phyloP scores from a whole-genome alignment of 2,329 filamentous ascomycete species.

The Lasiodiplodia hormozganensis region DNA sequence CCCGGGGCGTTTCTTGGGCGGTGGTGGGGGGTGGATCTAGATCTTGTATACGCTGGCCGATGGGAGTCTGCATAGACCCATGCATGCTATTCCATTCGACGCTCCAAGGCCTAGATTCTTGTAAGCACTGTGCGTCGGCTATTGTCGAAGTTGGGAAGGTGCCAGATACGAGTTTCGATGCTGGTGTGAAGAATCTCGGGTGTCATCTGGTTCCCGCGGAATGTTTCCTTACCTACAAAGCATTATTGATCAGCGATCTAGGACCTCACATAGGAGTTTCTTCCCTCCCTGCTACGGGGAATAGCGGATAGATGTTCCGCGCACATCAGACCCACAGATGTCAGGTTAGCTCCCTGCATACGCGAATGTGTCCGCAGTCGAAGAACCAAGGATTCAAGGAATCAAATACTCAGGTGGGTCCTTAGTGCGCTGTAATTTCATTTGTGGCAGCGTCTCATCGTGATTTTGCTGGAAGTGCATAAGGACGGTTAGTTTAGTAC shows the following conservation, averaged over 20 bases:
- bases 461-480: not conserved
- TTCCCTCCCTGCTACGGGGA: not conserved
- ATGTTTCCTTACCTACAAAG: not conserved
- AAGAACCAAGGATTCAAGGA: not conserved
- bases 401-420: not conserved
- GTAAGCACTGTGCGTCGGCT: constrained; percentile 1
- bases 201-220: not conserved
- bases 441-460: not conserved
- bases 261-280: not conserved
- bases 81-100: not conserved
- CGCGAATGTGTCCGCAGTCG: not conserved
- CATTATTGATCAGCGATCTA: not conserved
- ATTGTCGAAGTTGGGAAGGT: constrained; percentile 1
- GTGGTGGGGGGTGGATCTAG: not conserved
- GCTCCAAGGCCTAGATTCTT: constrained; percentile 3
- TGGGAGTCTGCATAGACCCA: constrained; percentile 2
- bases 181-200: not conserved
- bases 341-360: constrained; percentile 3
- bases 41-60: not conserved
- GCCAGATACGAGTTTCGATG: not conserved
- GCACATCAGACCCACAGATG: not conserved
- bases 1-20: not conserved
- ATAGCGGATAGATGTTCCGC: not conserved
- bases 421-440: not conserved
- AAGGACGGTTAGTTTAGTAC: not conserved